Evolutionary conservation across 139 green algal species (phyloP).

Genomic region (Chlamydomonas asymmetrica): DNA sequence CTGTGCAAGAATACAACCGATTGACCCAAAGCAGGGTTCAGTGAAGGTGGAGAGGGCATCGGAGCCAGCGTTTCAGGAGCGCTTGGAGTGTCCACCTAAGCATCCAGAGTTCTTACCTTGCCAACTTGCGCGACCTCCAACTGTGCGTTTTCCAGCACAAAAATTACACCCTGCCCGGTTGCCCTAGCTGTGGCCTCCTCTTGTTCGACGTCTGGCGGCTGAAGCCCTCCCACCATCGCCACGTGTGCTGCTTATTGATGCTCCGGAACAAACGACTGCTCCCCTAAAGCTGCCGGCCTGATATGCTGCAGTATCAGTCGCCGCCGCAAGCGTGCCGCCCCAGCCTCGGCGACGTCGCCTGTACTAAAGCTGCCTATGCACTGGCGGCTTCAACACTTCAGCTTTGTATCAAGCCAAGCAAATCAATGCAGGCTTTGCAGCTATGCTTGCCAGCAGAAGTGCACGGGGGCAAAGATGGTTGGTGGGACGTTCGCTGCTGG

Average conservation of each 20-base stretch:
- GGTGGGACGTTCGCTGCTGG: no score
- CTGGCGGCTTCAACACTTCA: no score
- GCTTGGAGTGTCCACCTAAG: not conserved
- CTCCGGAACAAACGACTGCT: not conserved
- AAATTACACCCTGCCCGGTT: slow-evolving; percentile 71
- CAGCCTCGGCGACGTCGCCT: not conserved
- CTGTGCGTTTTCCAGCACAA: slow-evolving; percentile 91
- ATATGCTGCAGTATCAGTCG: not conserved
- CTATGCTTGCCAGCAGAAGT: no score
- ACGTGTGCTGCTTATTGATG: no score
- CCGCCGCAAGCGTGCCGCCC: not conserved
- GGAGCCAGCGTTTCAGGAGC: no score
- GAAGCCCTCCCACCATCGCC: slow-evolving; percentile 63
- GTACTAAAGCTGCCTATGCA: no score
- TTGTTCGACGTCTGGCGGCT: slow-evolving; percentile 56
- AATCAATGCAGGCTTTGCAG: no score
- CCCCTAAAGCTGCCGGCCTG: not conserved
- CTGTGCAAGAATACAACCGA: slow-evolving; percentile 26
- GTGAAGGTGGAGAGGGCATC: no score
- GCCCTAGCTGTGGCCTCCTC: slow-evolving; percentile 38
- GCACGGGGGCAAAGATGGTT: no score
- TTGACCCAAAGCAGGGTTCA: no score
- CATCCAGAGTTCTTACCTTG: slow-evolving; percentile 60
- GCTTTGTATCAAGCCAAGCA: no score
- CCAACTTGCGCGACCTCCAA: slow-evolving; percentile 93